These are phyloP conservation scores for Phaffomyces antillensis DNA, from an alignment of 805 yeast species.

Conservation along the genomic window DNA sequence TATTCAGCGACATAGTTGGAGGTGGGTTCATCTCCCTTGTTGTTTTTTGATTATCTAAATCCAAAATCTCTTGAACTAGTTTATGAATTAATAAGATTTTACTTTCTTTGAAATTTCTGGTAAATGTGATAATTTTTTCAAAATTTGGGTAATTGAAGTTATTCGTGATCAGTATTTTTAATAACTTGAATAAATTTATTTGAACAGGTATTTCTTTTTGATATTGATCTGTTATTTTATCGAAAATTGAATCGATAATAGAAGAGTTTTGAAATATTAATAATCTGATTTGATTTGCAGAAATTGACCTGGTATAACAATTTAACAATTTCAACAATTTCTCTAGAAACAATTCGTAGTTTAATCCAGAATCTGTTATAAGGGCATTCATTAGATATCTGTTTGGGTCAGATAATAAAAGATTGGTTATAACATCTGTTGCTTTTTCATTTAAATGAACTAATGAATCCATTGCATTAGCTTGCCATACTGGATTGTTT, in stretches of 20 bases:
- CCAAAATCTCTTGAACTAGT: constrained; percentile 17
- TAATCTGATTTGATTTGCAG: constrained; percentile 18
- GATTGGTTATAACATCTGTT: constrained; percentile 22
- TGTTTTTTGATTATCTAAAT: constrained; percentile 18
- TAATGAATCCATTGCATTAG: constrained; percentile 42
- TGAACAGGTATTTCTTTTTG: constrained; percentile 12
- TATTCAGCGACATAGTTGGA: not conserved
- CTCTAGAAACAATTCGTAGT: constrained; percentile 37
- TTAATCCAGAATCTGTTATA: constrained; percentile 32
- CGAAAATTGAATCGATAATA: constrained; percentile 10
- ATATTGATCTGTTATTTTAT: constrained; percentile 5
- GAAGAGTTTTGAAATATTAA: constrained; percentile 10
- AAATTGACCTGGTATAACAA: constrained; percentile 8
- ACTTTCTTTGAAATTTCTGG: constrained; percentile 5
- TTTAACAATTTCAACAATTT: constrained; percentile 29
- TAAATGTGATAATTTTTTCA: constrained; percentile 6
- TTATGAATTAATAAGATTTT: constrained; percentile 17
- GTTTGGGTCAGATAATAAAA: constrained; percentile 24
- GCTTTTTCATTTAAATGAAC: constrained; percentile 36
- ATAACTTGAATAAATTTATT: constrained; percentile 17
- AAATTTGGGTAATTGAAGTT: constrained; percentile 11
- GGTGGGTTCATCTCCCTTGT: constrained; percentile 30
- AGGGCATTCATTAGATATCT: constrained; percentile 33
- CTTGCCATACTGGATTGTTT: constrained; percentile 45
- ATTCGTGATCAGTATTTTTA: constrained; percentile 12